phyloP scores from a whole-genome alignment of 2,329 filamentous ascomycete species.

The Cladosporium sp. region DNA sequence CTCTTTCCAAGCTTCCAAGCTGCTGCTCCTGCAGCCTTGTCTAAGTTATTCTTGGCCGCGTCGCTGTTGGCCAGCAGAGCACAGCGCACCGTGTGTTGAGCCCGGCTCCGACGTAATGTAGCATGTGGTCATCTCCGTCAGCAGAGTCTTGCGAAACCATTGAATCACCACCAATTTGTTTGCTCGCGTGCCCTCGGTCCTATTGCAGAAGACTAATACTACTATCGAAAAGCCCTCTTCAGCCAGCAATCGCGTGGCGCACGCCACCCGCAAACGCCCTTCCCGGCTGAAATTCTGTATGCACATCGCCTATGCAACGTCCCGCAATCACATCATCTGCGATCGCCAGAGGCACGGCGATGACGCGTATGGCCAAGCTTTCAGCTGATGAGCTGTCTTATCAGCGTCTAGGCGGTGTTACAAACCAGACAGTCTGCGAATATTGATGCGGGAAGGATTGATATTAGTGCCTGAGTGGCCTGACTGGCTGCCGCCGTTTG shows the following conservation, averaged over 20 bases:
- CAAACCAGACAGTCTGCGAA: too few relatives aligned
- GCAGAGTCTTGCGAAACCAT: too few relatives aligned
- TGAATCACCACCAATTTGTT: neutral
- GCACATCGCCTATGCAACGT: neutral
- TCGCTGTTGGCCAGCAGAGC: too few relatives aligned
- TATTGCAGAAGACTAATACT: neutral
- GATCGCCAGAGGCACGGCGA: slow-evolving; percentile 3
- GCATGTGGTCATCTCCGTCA: too few relatives aligned
- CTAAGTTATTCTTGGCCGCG: neutral
- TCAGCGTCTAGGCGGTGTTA: neutral
- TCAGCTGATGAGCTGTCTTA: neutral
- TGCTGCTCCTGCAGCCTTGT: neutral
- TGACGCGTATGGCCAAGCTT: slow-evolving; percentile 3
- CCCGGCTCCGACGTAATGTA: too few relatives aligned
- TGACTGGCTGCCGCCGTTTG: too few relatives aligned
- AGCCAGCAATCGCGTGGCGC: slow-evolving; percentile 1
- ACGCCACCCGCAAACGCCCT: slow-evolving; percentile 1
- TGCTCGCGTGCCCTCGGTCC: neutral
- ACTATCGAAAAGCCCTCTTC: neutral
- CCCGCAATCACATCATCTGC: neutral
- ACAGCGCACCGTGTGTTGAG: too few relatives aligned
- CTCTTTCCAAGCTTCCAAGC: neutral
- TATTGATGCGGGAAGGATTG: too few relatives aligned
- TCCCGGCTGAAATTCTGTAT: neutral
- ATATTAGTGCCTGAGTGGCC: too few relatives aligned